These are phyloP conservation scores for Vitis riparia DNA, from an alignment of 164 flowering plant genomes.

Conservation along the genomic window DNA sequence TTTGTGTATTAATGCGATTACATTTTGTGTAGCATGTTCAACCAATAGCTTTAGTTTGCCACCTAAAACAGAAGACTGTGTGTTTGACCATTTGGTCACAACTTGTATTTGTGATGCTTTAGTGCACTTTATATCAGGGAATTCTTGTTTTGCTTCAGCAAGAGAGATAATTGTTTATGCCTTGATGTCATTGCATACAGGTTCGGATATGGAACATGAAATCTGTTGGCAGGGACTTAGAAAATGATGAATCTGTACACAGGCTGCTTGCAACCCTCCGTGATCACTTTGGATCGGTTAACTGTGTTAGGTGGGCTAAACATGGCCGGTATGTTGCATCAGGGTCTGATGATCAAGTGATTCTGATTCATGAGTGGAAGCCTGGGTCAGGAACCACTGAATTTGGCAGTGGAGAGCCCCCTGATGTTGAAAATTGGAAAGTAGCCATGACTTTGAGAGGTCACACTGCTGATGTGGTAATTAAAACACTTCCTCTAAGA, in stretches of 20 bases:
- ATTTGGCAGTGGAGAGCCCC: constrained; percentile 99
- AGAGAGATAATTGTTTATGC: not conserved
- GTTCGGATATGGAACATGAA: constrained; percentile 98
- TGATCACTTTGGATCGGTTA: constrained; percentile 98
- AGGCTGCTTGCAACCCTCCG: constrained; percentile 92
- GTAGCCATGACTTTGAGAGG: constrained; percentile 92
- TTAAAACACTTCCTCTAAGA: constrained; percentile 15
- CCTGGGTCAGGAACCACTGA: constrained; percentile 99
- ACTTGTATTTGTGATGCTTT: too few species aligned
- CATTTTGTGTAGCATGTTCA: not conserved
- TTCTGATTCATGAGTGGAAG: constrained; percentile 88
- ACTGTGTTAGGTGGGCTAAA: constrained; percentile 99
- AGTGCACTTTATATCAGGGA: too few species aligned
- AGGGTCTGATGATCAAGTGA: constrained; percentile 97
- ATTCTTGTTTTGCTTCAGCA: not conserved
- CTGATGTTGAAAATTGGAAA: constrained; percentile 99
- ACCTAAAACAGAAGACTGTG: too few species aligned
- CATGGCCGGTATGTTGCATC: constrained; percentile 92
- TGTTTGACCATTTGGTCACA: too few species aligned
- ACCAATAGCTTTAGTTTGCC: too few species aligned
- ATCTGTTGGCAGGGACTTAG: constrained; percentile 56
- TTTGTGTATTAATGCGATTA: not conserved
- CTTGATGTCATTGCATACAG: constrained; percentile 31
- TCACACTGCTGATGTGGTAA: constrained; percentile 99
- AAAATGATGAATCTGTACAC: constrained; percentile 53